Base-by-base conservation (phyloP, 371 early-diverging fungal species). In the Saksenaea vasiformis region DNA sequence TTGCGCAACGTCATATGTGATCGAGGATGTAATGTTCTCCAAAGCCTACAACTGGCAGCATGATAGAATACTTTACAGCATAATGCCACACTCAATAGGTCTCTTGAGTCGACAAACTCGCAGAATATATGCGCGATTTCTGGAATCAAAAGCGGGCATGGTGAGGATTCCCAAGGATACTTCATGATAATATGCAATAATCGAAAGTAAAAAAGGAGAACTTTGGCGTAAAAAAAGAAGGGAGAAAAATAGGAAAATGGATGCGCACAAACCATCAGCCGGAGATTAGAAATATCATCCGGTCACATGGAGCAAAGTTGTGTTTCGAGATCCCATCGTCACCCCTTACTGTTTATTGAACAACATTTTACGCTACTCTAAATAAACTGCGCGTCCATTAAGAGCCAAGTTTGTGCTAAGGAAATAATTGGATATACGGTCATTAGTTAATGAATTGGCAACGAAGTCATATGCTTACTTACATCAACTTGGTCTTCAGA, bases 61-160 rank as follows among this genome's bases (percentile, higher is more conserved):
- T 71, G 60, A 35, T 73, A 73, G 24, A 74, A 53, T 1, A 66
- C 55, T 58, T 61, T 59, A 54, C 80, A 80, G 15, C 67, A 75
- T 24, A 75, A 60, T 5, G 77, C 77, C 24, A 73, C 71, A 47
- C 70, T 70, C 22, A 75, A 59, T 2, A 77, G 61, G 60, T 80
- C 80, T 22, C 57, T 62, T 1, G 54, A 22, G 44, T 77, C 76
- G 27, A 77, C 70, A 57, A 73, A 65, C 34, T 63, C 63, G 54
- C 75, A 74, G 26, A 80, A 17, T 31, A 80, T 61, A 41, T 62
- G 65, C 19, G 75, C 73, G 57, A 80, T 72, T 59, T 80, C 80
- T 28, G 66, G 69, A 58, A 80, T 75, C 34, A 75, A 61, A 36
- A 79, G 65, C n/a, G 80, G 80, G 44, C 58, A 58, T 26, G 65